Evolutionary conservation across 257 asterid genomes (phyloP).

Genomic region (Hygrophila difformis): DNA sequence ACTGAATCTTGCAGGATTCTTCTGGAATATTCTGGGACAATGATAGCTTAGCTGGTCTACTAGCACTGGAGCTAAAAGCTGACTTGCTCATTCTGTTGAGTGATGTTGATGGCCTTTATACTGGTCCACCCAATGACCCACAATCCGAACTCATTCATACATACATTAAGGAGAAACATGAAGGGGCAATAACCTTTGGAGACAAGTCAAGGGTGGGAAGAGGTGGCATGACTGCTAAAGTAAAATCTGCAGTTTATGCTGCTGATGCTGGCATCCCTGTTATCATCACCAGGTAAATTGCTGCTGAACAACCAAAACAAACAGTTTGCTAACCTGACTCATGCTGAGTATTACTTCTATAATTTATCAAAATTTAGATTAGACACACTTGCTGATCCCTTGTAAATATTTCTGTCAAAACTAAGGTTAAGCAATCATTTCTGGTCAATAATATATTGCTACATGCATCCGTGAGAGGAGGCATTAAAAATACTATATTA

Average conservation of each 20-base stretch:
- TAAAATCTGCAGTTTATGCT: conserved; percentile 75
- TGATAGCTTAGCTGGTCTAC: conserved; percentile 78
- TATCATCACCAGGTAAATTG: conserved; percentile 60
- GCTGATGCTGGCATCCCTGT: conserved; percentile 83
- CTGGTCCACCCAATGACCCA: conserved; percentile 83
- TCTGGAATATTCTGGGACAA: conserved; percentile 95
- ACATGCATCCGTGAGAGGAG: too few relatives aligned
- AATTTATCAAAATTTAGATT: too few relatives aligned
- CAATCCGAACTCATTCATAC: conserved; percentile 65
- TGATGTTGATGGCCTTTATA: conserved; percentile 85
- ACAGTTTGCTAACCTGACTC: background rate
- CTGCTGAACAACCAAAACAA: background rate
- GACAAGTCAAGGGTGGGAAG: conserved; percentile 87
- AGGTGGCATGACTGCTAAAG: conserved; percentile 94
- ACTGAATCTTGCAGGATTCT: conserved; percentile 56
- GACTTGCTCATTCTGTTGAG: conserved; percentile 82
- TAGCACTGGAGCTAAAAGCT: conserved; percentile 79
- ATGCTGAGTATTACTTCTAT: background rate
- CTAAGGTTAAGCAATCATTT: too few relatives aligned
- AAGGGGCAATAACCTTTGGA: conserved; percentile 58
- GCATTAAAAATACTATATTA: too few relatives aligned
- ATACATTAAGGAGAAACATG: conserved; percentile 58
- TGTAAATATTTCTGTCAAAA: too few relatives aligned
- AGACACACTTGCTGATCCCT: too few relatives aligned
- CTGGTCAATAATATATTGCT: too few relatives aligned